These are phyloP conservation scores for Physcomitrellopsis africana DNA, from an alignment of 225 moss, liverwort and hornwort species.

Conservation along the genomic window DNA sequence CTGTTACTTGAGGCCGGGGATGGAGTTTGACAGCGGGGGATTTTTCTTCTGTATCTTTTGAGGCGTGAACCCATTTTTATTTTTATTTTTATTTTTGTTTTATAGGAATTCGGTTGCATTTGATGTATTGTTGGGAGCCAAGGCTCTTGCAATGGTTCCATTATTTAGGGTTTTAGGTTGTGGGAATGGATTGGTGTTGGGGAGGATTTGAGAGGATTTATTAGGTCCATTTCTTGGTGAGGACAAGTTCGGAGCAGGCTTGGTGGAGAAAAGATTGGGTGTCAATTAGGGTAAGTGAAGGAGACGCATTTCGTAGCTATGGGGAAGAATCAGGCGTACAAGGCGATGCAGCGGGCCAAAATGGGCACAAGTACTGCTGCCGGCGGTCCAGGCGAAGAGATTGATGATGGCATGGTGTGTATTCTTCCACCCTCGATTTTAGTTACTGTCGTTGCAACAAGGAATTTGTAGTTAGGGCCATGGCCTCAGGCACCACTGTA, in stretches of 20 bases:
- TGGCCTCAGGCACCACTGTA: neutral
- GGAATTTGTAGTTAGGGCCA: neutral
- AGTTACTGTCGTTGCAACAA: neutral
- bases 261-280: neutral
- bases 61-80: no score
- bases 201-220: conserved; percentile 11
- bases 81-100: no score
- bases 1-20: no score
- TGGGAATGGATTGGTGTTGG: conserved; percentile 36
- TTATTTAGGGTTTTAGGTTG: conserved; percentile 13
- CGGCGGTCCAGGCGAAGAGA: conserved; percentile 94
- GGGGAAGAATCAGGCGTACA: conserved; percentile 99
- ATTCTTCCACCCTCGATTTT: conserved; percentile 69
- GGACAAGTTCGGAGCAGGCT: neutral
- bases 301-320: conserved; percentile 42
- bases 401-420: conserved; percentile 99
- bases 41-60: no score
- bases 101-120: neutral
- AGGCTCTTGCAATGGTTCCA: neutral
- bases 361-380: conserved; percentile 98
- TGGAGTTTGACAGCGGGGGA: no score
- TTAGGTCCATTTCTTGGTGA: conserved; percentile 18
- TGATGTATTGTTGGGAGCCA: conserved; percentile 12
- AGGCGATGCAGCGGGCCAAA: conserved; percentile 99
- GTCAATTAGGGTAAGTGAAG: conserved; percentile 10